A percentile compares a stretch with the other conserved stretches of the same genome.
Conservation (phyloP, 2,329 filamentous ascomycete genomes). For the Talaromyces verruculosus region DNA sequence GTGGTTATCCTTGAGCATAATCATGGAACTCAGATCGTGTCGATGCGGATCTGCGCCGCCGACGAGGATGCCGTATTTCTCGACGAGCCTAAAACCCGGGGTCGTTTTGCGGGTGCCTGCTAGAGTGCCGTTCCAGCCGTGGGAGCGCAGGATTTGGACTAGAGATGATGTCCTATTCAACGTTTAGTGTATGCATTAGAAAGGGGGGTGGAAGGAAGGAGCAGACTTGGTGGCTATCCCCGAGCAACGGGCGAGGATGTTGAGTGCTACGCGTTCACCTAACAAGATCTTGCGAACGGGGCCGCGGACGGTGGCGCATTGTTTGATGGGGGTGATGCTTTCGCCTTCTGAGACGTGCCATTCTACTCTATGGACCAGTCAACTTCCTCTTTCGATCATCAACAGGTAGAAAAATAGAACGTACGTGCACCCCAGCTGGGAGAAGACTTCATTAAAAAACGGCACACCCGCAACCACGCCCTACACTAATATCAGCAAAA, state of each 20-base stretch:
- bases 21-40: conserved; percentile 90
- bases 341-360: conserved; percentile 82
- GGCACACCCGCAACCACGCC: conserved; percentile 88
- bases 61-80: conserved; percentile 97
- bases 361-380: conserved; percentile 58
- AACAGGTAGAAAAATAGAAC: conserved; percentile 29
- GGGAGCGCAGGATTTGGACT: conserved; percentile 53
- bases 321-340: conserved; percentile 61
- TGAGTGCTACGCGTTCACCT: conserved; percentile 91
- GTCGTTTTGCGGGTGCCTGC: conserved; percentile 97
- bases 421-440: conserved; percentile 78
- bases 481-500: conserved; percentile 29
- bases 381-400: not conserved
- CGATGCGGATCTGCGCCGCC: conserved; percentile 90
- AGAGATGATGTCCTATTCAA: conserved; percentile 36
- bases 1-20: conserved; percentile 99
- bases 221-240: conserved; percentile 71
- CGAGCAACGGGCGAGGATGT: conserved; percentile 85
- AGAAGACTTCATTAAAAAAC: conserved; percentile 93
- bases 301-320: conserved; percentile 79
- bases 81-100: conserved; percentile 88
- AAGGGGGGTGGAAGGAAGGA: not conserved
- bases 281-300: conserved; percentile 80
- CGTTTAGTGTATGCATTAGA: not conserved
- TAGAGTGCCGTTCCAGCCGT: conserved; percentile 78